Percentiles rank a stretch among this genome's conserved stretches.
Evolutionary conservation across 805 yeast genomes (phyloP).

Genomic region (Teunomyces cretensis): DNA sequence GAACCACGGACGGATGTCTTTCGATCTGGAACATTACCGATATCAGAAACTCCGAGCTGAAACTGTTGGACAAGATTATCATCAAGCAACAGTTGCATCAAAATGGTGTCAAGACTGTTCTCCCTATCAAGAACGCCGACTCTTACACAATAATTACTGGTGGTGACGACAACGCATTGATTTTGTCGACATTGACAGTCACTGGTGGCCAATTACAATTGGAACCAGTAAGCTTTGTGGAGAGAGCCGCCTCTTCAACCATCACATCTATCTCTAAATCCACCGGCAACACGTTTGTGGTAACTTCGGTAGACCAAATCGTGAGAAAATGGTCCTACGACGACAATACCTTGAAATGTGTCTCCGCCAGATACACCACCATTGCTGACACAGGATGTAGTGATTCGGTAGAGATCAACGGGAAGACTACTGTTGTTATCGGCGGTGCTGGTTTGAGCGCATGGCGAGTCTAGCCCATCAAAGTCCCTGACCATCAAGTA

Average conservation of each 20-base stretch:
- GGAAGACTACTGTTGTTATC: conserved; percentile 40
- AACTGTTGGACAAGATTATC: conserved; percentile 25
- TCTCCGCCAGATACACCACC: conserved; percentile 61
- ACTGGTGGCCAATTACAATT: conserved; percentile 17
- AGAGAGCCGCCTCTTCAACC: conserved; percentile 81
- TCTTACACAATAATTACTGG: conserved; percentile 59
- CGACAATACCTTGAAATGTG: conserved; percentile 19
- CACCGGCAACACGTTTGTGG: conserved; percentile 37
- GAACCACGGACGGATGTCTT: conserved; percentile 84
- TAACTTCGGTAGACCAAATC: conserved; percentile 83
- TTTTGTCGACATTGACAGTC: conserved; percentile 19
- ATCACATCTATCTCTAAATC: conserved; percentile 61
- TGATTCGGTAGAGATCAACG: conserved; percentile 35
- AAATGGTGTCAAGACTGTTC: conserved; percentile 75
- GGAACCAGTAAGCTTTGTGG: conserved; percentile 31
- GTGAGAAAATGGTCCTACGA: conserved; percentile 61
- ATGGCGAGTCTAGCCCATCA: conserved; percentile 29
- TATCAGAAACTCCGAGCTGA: neutral
- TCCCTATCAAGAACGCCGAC: conserved; percentile 9
- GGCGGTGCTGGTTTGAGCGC: conserved; percentile 85
- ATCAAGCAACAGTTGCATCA: conserved; percentile 67
- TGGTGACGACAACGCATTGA: conserved; percentile 87
- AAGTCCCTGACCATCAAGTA: no score
- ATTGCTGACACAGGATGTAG: conserved; percentile 89
- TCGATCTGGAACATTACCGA: conserved; percentile 56